A percentile compares a stretch with the other conserved stretches of the same genome.
Evolutionary conservation across 441 rosid species (phyloP).

Genomic region (Euphorbia schlechtendalii): DNA sequence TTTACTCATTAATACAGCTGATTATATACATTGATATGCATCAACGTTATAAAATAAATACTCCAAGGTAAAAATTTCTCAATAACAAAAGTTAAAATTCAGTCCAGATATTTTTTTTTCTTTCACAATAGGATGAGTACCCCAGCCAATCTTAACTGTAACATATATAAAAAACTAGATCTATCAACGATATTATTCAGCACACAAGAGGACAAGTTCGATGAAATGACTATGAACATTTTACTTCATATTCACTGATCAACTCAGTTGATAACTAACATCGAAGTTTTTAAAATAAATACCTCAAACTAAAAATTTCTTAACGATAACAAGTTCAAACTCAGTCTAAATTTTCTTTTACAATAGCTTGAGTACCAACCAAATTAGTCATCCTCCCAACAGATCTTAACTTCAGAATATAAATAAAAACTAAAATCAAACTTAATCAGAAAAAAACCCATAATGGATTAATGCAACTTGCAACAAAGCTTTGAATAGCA

Average conservation of each 20-base stretch:
- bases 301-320: neutral
- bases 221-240: neutral
- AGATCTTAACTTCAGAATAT: neutral
- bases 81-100: neutral
- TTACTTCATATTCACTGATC: neutral
- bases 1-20: neutral
- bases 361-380: conserved; percentile 1
- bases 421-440: neutral
- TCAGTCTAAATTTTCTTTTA: neutral
- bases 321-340: neutral
- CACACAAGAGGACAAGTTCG: neutral
- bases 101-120: neutral
- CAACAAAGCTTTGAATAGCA: neutral
- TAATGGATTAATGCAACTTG: neutral
- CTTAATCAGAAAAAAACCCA: neutral
- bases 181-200: neutral
- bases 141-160: neutral
- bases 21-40: neutral
- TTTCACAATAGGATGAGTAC: neutral
- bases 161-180: neutral
- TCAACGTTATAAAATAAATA: neutral
- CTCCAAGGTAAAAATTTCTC: neutral
- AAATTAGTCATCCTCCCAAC: neutral
- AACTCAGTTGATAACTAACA: neutral
- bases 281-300: neutral